Conservation (phyloP, 169 alveolate genomes). For the Plasmodium relictum region DNA sequence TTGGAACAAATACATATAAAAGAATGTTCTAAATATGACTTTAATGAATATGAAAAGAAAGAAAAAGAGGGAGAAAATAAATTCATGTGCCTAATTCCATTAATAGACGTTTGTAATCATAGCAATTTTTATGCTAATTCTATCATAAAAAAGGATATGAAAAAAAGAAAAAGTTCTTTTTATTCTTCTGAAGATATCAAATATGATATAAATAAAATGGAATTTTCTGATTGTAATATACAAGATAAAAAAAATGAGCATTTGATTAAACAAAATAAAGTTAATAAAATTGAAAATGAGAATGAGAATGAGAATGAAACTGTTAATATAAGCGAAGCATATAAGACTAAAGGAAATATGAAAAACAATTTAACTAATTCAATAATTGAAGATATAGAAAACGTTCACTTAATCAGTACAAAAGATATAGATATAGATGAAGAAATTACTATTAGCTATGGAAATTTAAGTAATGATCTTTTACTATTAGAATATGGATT, state of each 20-base stretch:
- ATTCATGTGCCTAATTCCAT: slow-evolving; percentile 68
- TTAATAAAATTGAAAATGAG: slow-evolving; percentile 3
- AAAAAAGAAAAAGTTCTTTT: neutral
- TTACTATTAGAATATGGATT: slow-evolving; percentile 73
- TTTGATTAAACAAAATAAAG: neutral
- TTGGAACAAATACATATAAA: slow-evolving; percentile 11
- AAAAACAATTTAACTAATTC: neutral
- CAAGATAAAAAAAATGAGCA: neutral
- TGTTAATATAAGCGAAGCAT: no score
- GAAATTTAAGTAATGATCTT: slow-evolving; percentile 57
- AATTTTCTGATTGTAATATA: neutral
- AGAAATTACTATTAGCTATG: slow-evolving; percentile 67
- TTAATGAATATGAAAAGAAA: slow-evolving; percentile 55
- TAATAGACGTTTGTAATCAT: slow-evolving; percentile 73
- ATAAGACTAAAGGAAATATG: no score
- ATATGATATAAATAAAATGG: no score
- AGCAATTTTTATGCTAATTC: slow-evolving; percentile 28
- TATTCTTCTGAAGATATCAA: no score
- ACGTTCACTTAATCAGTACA: slow-evolving; percentile 55
- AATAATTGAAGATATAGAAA: neutral
- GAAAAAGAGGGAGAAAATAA: slow-evolving; percentile 66
- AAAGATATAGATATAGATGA: slow-evolving; percentile 41
- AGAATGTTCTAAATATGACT: slow-evolving; percentile 53
- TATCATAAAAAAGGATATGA: slow-evolving; percentile 32
- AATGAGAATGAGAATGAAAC: neutral